Base-by-base conservation (phyloP, 2,329 filamentous ascomycete species). In the Alternaria gansuensis region DNA sequence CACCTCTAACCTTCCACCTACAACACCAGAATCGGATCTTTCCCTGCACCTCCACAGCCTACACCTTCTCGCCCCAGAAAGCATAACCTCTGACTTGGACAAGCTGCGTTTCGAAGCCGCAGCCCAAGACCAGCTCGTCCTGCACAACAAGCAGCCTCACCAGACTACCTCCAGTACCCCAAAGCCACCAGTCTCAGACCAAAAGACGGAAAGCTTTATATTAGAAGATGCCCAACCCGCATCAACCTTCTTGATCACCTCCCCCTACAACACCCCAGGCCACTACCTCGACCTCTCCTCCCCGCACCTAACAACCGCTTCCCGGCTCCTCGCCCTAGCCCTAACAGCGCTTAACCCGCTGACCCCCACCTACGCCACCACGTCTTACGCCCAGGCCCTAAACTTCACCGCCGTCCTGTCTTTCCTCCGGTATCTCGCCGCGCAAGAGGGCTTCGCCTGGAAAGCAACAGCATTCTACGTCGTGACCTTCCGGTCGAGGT, bases 401-500 rank as follows among this genome's bases (percentile, higher is more conserved):
- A 96, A 96, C 77, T 95, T 91, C 88, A 62, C 75, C 3, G 79
- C 85, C 40, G 83, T 92, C 13, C 80, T 95, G 10, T 77, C 80
- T 4, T 79, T 84, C 31, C 78, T 95, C 51, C 82, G 79, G 56
- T 71, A 80, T 2, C 80, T 93, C 3, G 78, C 82, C 10, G 66
- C 69, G 3, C 74, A 78, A 8, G 82, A 83, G 11, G 78, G 78
- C 5, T 78, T 54, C 23, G 4, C 28, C 1, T 94, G 90, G 87
- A 84, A 81, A 53, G 80, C 83, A 59, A 84, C 83, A 49, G 83
- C 81, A 28, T 96, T 94, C 80, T 96, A 94, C 78, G 88, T 95
- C 55, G 92, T 97, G 39, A 89, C 89, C 4, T 97, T 97, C 78
- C 85, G 91, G 14, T 94, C 90, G 5, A 85, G 83, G 64, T 86